These are phyloP conservation scores for Cryptosporidium xiaoi DNA, from an alignment of 169 alveolate species.

Conservation along the genomic window DNA sequence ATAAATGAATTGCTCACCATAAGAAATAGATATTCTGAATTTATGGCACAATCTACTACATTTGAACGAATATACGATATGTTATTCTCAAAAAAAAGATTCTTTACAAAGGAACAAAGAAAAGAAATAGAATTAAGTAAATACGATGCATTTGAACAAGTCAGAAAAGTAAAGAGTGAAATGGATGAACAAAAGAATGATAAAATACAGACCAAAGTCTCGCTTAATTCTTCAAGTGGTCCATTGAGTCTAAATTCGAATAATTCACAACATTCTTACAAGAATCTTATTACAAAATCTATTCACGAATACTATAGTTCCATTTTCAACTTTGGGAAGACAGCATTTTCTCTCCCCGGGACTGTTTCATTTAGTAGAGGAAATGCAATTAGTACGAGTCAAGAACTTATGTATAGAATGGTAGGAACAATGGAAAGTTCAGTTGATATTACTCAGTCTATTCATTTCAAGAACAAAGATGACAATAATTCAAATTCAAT, in stretches of 20 bases:
- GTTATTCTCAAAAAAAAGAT: slow-evolving; percentile 29
- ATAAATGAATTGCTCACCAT: slow-evolving; percentile 15
- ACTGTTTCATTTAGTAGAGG: slow-evolving; percentile 8
- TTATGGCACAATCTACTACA: slow-evolving; percentile 59
- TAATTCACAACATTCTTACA: background rate
- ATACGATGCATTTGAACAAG: slow-evolving; percentile 49
- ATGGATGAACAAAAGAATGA: background rate
- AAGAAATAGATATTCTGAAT: slow-evolving; percentile 50
- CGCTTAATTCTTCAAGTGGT: background rate
- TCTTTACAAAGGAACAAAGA: slow-evolving; percentile 13
- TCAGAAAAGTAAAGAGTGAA: slow-evolving; percentile 9
- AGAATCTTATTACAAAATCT: slow-evolving; percentile 30
- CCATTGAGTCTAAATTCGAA: background rate
- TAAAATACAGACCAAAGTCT: background rate
- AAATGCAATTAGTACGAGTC: slow-evolving; percentile 34
- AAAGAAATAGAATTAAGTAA: slow-evolving; percentile 47
- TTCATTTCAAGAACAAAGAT: slow-evolving; percentile 4
- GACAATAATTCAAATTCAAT: slow-evolving; percentile 20
- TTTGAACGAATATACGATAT: slow-evolving; percentile 50
- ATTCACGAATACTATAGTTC: slow-evolving; percentile 52
- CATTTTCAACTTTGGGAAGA: slow-evolving; percentile 31
- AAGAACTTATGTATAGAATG: slow-evolving; percentile 68
- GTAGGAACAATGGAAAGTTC: slow-evolving; percentile 57
- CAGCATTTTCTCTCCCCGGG: slow-evolving; percentile 48
- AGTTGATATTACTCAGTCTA: slow-evolving; percentile 20